Percentiles rank a stretch among this genome's conserved stretches.
These are phyloP conservation scores for Citrullus amarus DNA, from an alignment of 306 rosid species.

Conservation along the genomic window DNA sequence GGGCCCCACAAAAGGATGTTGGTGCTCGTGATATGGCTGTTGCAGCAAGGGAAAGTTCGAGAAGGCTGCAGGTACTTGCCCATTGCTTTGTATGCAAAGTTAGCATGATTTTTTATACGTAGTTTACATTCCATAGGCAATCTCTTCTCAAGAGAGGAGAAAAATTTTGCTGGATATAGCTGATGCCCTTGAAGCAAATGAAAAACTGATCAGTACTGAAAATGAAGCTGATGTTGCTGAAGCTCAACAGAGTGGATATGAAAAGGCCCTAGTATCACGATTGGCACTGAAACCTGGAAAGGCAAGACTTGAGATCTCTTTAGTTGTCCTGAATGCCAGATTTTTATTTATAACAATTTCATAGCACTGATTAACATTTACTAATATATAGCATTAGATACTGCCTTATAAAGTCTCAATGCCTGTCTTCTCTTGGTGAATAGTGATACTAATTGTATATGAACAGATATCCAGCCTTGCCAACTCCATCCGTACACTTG, in stretches of 20 bases:
- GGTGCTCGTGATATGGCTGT: constrained; percentile 87
- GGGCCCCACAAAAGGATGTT: constrained; percentile 51
- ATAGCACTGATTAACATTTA: neutral
- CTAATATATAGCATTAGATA: neutral
- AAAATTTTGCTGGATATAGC: constrained; percentile 75
- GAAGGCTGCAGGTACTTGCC: constrained; percentile 70
- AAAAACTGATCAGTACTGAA: constrained; percentile 50
- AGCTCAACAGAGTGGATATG: constrained; percentile 73
- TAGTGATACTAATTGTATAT: constrained; percentile 1
- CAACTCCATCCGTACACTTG: constrained; percentile 59
- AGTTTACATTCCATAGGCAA: constrained; percentile 39
- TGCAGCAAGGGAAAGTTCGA: constrained; percentile 94
- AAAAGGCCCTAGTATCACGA: constrained; percentile 69
- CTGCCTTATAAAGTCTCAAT: neutral
- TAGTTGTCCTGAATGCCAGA: neutral
- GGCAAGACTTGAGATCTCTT: constrained; percentile 32
- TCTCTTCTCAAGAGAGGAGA: constrained; percentile 68
- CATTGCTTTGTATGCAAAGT: constrained; percentile 9
- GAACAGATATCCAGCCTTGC: constrained; percentile 78
- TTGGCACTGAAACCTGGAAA: constrained; percentile 69
- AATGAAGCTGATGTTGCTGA: constrained; percentile 75
- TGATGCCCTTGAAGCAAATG: constrained; percentile 74
- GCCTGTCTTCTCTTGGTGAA: neutral
- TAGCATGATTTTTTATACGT: constrained; percentile 15
- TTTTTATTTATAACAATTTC: neutral